phyloP scores from a whole-genome alignment of 2,329 filamentous ascomycete species.

The Arachnopeziza araneosa region DNA sequence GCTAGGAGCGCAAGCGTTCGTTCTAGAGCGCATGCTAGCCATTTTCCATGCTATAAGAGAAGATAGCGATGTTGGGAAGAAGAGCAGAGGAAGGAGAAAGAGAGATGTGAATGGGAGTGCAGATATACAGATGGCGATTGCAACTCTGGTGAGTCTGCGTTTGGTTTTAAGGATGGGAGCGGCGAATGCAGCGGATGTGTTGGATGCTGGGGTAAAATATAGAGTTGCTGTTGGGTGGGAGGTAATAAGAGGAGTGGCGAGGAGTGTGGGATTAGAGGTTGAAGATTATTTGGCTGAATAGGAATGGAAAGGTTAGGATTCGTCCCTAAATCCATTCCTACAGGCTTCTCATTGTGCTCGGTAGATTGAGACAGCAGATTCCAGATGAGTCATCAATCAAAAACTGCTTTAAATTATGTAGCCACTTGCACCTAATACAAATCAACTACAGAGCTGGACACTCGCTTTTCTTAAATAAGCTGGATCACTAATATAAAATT shows the following conservation, averaged over 20 bases:
- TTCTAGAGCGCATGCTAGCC: conserved; percentile 71
- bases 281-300: conserved; percentile 70
- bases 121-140: conserved; percentile 59
- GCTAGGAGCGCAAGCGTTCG: conserved; percentile 70
- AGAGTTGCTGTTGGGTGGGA: conserved; percentile 77
- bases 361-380: no score
- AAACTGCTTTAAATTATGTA: no score
- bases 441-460: no score
- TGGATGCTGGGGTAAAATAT: conserved; percentile 70
- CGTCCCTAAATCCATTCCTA: no score
- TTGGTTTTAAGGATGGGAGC: conserved; percentile 60
- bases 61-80: conserved; percentile 26
- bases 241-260: conserved; percentile 61
- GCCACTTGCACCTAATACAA: no score
- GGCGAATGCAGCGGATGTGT: conserved; percentile 48
- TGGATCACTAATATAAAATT: no score
- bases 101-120: conserved; percentile 32
- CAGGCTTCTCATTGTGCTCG: no score
- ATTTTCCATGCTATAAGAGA: conserved; percentile 65
- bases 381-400: no score
- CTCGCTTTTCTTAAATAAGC: no score
- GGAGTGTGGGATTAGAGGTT: conserved; percentile 71
- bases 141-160: conserved; percentile 66
- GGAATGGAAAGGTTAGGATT: not conserved
- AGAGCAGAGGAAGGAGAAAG: conserved; percentile 6